Evolutionary conservation across 495 filamentous ascomycete genomes (phyloP), one percentile per base, ranked within the genome.

Genomic region (Aspergillus baeticus): DNA sequence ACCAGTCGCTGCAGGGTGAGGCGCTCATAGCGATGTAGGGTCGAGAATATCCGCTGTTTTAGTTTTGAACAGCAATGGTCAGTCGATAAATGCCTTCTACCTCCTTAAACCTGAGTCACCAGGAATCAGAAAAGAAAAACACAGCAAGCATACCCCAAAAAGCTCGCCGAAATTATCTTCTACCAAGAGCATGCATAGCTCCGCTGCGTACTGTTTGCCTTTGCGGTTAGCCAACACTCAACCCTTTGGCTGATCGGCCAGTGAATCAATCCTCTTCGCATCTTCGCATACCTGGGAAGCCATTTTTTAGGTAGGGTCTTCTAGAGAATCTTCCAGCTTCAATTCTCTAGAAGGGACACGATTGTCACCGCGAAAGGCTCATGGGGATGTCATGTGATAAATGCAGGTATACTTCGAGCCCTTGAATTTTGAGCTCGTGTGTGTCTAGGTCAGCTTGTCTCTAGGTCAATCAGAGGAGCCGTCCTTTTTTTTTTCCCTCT

Each of bases 161-260:
- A 98, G 81, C 64, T 96, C 89, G 60, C 94, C 94, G 70, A 92
- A 90, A 18, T 88, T 81, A 63, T 96, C 90, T 56, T 90, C 82
- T 42, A 97, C 84, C n/a, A 97, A 81, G 63, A 96, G 84, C 71
- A 84, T 78, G 74, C 90, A 96, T 48, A 98, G 87, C 81, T 98
- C 89, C 65, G 83, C 80, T 39, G 81, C 77, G 63, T 88, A 77
- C 77, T 84, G 44, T 26, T 21, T n/a, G 29, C 10, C 10, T 45
- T 79, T 70, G 23, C 21, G 1, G 45, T 63, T 54, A 81, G 82
- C 79, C 78, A 35, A 18, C 17, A 20, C 44, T 29, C 3, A 15
- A 38, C 10, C 21, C 6, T 18, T 26, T 38, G 11, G 34, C n/a
- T 49, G 22, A n/a, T 37, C 23, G 34, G 36, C 10, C 20, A 21